These are phyloP conservation scores for Coleophoma cylindrospora DNA, from an alignment of 2,329 filamentous ascomycete genomes.

Conservation along the genomic window DNA sequence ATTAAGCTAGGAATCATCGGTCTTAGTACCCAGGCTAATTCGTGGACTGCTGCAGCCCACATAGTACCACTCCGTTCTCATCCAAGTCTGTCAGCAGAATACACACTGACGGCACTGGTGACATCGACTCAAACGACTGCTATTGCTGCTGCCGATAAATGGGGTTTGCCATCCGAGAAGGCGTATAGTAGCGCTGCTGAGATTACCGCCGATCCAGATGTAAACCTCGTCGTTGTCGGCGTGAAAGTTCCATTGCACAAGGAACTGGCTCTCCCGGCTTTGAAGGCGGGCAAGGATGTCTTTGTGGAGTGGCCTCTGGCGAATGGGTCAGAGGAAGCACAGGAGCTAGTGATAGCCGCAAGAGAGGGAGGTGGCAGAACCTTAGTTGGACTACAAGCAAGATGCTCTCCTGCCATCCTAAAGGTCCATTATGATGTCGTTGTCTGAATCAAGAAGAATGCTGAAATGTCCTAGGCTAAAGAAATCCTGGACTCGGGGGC, in stretches of 20 bases:
- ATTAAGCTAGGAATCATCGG: background rate
- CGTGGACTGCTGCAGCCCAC: background rate
- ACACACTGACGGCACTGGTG: background rate
- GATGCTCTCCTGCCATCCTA: background rate
- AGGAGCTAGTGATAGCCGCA: conserved; percentile 36
- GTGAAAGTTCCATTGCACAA: conserved; percentile 40
- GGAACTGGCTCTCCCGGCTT: conserved; percentile 31
- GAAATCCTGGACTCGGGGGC: background rate
- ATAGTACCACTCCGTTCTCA: background rate
- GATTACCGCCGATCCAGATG: conserved; percentile 36
- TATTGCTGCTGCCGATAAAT: background rate
- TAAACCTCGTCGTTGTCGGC: conserved; percentile 41
- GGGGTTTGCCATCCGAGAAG: conserved; percentile 16
- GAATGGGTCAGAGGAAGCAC: conserved; percentile 32
- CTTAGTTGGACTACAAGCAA: conserved; percentile 39
- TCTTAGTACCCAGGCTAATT: background rate
- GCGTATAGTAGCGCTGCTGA: conserved; percentile 35
- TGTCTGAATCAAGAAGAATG: background rate
- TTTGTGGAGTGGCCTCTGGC: conserved; percentile 45
- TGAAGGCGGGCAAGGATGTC: conserved; percentile 38
- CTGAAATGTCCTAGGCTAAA: background rate
- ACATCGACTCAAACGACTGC: background rate
- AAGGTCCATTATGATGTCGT: background rate
- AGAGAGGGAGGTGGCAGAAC: conserved; percentile 34
- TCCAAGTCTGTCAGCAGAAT: background rate